Base-by-base conservation (phyloP, 176 grass and related monocot genomes). In the Carex pumila region DNA sequence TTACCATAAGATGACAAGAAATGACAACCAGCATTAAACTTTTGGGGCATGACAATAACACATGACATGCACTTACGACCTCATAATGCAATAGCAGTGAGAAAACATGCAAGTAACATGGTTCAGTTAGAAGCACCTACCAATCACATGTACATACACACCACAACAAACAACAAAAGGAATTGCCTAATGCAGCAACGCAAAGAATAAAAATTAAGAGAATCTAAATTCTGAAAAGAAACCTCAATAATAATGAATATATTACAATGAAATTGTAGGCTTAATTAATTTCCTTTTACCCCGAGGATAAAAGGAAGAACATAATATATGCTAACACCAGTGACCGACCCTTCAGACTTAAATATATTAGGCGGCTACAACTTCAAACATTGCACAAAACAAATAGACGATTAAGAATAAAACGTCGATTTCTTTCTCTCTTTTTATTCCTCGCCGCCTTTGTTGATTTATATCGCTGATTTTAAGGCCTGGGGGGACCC, bases 301-400 rank as follows among this genome's bases (percentile, higher is more conserved):
- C 17, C 37, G 9, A 45, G 68, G 37, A 71, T 71, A 7, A 30
- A 55, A 56, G 7, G 15, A 34, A 67, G 19, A 29, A 32, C 49
- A 31, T 76, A 15, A 54, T 76, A 76, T 76, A 76, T 76, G 72
- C 72, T 75, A 75, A 25, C 12, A 75, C 11, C 17, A 76, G 12
- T 5, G 11, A 76, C 12, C 1, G 12, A 76, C 22, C 49, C 49
- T 31, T 13, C 49, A 55, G 13, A 76, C 71, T 21, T 25, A 31
- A 55, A 76, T 75, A 52, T 18, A 21, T 45, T 71, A 43, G 17
- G 45, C 30, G 7, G 45, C 30, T 31, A 53, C 12, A 32, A 55
- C 45, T 31, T 55, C 4, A 56, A 18, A 31, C 21, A 14, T 76
- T 76, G 22, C 72, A 76, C 4, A 6, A 39, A 31, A 76, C 10